These are phyloP conservation scores for Priceomyces haplophilus DNA, from an alignment of 805 yeast genomes.

Conservation along the genomic window DNA sequence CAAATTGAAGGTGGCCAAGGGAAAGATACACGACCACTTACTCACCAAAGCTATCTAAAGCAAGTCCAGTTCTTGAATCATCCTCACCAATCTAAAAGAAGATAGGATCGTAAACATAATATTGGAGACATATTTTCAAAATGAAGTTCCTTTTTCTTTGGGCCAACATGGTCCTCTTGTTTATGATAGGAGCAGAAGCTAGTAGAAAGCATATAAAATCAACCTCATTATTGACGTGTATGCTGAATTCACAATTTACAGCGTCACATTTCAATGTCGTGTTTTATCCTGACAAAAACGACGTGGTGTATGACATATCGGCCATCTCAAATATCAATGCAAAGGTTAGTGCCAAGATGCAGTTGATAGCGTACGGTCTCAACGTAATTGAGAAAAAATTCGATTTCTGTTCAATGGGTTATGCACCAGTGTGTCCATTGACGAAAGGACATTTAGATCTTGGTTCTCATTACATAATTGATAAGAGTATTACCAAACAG, in stretches of 20 bases:
- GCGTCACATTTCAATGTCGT: constrained; percentile 78
- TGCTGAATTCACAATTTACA: constrained; percentile 83
- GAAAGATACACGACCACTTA: too few species aligned
- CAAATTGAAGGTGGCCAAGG: too few species aligned
- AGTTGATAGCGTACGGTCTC: constrained; percentile 79
- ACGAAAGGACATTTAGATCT: constrained; percentile 84
- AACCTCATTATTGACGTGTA: constrained; percentile 81
- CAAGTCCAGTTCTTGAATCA: too few species aligned
- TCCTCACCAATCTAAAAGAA: too few species aligned
- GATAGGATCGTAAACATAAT: too few species aligned
- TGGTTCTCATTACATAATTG: constrained; percentile 45
- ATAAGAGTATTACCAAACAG: constrained; percentile 38
- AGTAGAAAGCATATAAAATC: constrained; percentile 40
- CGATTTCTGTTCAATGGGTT: constrained; percentile 59
- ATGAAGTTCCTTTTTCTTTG: background rate
- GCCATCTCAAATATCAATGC: constrained; percentile 79
- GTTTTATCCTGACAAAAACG: constrained; percentile 62
- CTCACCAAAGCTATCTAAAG: too few species aligned
- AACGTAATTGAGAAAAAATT: constrained; percentile 53
- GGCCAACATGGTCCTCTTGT: background rate
- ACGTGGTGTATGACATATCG: constrained; percentile 63
- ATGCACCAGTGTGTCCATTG: constrained; percentile 70
- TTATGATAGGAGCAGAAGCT: background rate
- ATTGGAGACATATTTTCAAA: background rate
- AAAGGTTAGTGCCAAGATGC: constrained; percentile 61